Evolutionary conservation across 23 red algal species (phyloP), one percentile per base, ranked within the genome.

Genomic region (Gracilaria gracilis): DNA sequence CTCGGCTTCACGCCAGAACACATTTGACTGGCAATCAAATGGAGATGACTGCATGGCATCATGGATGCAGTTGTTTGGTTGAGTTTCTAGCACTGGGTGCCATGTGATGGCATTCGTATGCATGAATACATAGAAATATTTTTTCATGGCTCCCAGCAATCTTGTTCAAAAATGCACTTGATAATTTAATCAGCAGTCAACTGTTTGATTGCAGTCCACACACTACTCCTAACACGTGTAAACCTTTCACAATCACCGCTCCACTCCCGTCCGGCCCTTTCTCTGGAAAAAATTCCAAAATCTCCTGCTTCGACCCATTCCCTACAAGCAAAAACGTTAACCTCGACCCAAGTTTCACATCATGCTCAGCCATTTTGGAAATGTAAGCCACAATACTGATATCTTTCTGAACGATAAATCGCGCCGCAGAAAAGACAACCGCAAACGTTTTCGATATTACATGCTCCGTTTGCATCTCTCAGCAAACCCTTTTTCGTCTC

Each of bases 401-500:
- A 53, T 75, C 87, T 53, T 90, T 90, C 24, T 90, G 75, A 64
- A 90, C 48, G 19, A 90, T 74, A 42, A 90, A 90, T 33, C 87
- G 55, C 15, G 58, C 87, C 36, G 87, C 87, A 71, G 61, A 81
- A 15, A 90, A 57, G 14, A 90, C 87, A 42, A 90, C 87, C 38
- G 54, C 66, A 21, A 47, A 33, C 9, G 53, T 13, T 51, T 90
- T 71, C 34, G 87, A 80, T 31, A 89, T 80, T 32, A 33, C 74
- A 58, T 53, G 74, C 16, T 29, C 8, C 33, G 71, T 34, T 9
- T 75, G 72, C 87, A 90, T 90, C 69, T 23, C 36, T 28, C 35
- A 51, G 4, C 87, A 51, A 17, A 64, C 74, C 34, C 20, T 81
- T 37, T 35, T 29, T 21, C 73, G 71, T 21, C 53, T 55, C 9